Base-by-base conservation (phyloP, 208 protist species). In the Trypanosoma boissoni region DNA sequence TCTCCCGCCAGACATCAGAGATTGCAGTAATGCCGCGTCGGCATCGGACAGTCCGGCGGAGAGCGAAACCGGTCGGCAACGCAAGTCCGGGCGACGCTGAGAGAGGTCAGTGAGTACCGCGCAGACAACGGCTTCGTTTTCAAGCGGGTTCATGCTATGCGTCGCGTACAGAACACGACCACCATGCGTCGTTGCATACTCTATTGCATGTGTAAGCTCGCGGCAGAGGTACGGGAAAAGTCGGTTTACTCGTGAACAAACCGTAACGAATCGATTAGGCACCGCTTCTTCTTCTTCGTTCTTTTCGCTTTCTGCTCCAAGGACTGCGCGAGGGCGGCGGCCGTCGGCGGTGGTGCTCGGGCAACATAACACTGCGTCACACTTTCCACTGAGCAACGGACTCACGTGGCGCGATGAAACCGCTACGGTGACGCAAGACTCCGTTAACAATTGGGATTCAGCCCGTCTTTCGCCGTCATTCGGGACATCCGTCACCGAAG, bases 41-140 rank as follows among this genome's bases (percentile, higher is more conserved):
- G 6, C 34, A 6, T 16, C 6, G 6, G 34, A 39, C 6, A 39
- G 34, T 6, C 53, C 23, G 56, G 50, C 12, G 39, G 1, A 18
- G 9, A 66, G 42, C 32, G 54, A 62, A 66, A 66, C 37, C 23
- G 53, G 60, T 26, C 31, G 50, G 36, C 50, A 72, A 12, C 34
- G 20, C 7, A 54, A 28, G 2, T 71, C 66, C 5, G 58, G 46
- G 10, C 59, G 31, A 18, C 50, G 37, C 10, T 42, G 54, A 7
- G 27, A 46, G 18, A 80, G 31, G 3, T 75, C 69, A 12, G 62
- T 70, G 18, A 94, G 67, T 4, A 80, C 78, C 18, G 81, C 76
- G 32, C 76, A 85, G 4, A 98, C 86, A 23, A 98, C 94, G 6
- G 91, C 94, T 67, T 98, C 95, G 61, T 98, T 91, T 76, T 98